Conservation (phyloP, 2,329 filamentous ascomycete species). For the Fusarium torreyae region DNA sequence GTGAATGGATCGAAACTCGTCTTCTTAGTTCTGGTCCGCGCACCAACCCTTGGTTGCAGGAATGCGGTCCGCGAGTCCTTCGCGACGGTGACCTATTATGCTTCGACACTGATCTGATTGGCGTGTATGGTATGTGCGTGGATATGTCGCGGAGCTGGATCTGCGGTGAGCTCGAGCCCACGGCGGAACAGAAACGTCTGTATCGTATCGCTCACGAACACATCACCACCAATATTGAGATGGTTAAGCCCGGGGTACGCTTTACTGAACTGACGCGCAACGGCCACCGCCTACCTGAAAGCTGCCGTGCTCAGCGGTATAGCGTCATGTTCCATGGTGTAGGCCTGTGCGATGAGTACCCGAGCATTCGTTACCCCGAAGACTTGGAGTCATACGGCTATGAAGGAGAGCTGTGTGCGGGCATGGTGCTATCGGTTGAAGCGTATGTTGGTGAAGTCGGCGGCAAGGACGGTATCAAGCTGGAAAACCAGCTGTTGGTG, state of each 20-base stretch:
- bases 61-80: neutral
- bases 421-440: neutral
- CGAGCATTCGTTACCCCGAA: neutral
- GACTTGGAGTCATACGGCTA: neutral
- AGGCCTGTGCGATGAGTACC: slow-evolving; percentile 1
- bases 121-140: slow-evolving; percentile 3
- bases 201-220: slow-evolving; percentile 1
- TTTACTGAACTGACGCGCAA: neutral
- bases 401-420: neutral
- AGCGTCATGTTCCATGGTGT: neutral
- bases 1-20: slow-evolving; percentile 5
- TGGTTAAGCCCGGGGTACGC: neutral
- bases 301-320: neutral
- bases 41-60: slow-evolving; percentile 9
- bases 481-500: neutral
- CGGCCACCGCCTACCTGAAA: neutral
- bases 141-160: slow-evolving; percentile 6
- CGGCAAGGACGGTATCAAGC: neutral
- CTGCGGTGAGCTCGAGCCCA: neutral
- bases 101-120: slow-evolving; percentile 5
- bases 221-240: neutral
- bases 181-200: neutral
- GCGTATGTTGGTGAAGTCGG: slow-evolving; percentile 2
- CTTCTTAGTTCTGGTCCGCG: neutral
- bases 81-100: neutral